phyloP scores from a whole-genome alignment of 2,329 filamentous ascomycete genomes.

The Fusarium circinatum region DNA sequence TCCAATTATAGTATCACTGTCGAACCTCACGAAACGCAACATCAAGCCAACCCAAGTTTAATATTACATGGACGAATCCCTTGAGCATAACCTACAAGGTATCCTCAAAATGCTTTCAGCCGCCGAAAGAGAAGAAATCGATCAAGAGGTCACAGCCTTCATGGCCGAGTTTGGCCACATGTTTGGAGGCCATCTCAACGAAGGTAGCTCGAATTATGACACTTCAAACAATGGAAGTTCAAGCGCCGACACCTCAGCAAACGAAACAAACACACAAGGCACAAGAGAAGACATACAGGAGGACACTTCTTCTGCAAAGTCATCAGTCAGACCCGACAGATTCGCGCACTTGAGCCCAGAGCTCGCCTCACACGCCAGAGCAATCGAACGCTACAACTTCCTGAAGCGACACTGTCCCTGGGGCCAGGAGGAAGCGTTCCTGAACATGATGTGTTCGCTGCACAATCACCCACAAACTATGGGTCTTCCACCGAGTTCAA shows the following conservation, averaged over 20 bases:
- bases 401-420: background rate
- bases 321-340: background rate
- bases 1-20: background rate
- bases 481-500: background rate
- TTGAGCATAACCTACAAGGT: too few relatives aligned
- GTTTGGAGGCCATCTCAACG: background rate
- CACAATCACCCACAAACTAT: background rate
- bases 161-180: background rate
- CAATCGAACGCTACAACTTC: background rate
- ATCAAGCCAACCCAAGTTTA: too few relatives aligned
- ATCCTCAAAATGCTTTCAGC: background rate
- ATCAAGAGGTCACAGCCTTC: background rate
- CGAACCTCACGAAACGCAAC: background rate
- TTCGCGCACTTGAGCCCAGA: background rate
- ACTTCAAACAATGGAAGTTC: background rate
- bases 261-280: background rate
- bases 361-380: background rate
- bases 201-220: background rate
- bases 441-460: background rate
- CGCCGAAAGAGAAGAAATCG: background rate
- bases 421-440: background rate
- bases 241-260: background rate
- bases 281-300: background rate
- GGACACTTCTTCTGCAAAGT: fast-evolving
- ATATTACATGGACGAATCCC: too few relatives aligned